Base-by-base conservation (phyloP, 2,329 filamentous ascomycete genomes). In the Fusarium luffae region DNA sequence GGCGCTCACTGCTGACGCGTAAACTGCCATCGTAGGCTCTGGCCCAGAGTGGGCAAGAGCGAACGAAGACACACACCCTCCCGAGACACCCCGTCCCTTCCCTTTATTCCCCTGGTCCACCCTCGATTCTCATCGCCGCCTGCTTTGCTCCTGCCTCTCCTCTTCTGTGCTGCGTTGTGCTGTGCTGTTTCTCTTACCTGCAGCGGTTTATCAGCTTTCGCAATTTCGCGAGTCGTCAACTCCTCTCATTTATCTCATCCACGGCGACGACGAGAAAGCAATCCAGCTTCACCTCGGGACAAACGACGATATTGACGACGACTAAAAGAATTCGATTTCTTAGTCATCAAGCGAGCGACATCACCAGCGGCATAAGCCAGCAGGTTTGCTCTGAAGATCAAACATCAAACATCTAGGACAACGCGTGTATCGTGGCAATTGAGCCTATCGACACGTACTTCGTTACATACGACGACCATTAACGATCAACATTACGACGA, bases 1-100 rank as follows among this genome's bases (percentile, higher is more conserved):
- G 47, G 54, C 59, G 52, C 62, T 69, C 66, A 68, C 71, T 73
- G 78, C 78, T 80, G 78, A 80, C 78, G 78, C 78, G 78, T 79
- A 79, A 79, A 79, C 77, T 77, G 74, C 71, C 74, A 74, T 76
- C 71, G 68, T 66, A 72, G 70, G 70, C 69, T 66, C 69, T 74
- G 71, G 51, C 68, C 64, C 59, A 74, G 70, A 64, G 71, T 70
- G 67, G 72, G 69, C 65, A 72, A 71, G 57, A 73, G 66, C 42
- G 69, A 69, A 72, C 65, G 23, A 52, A 75, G 63, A 72, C 74
- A 73, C 72, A 76, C 74, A 71, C 74, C 73, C 74, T 75, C 74
- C 73, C 74, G 73, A 76, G 71, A 75, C 74, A 75, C 72, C 75
- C 75, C 75, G 71, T 75, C 68, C 68, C 75, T 77, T 75, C 70